Percentiles rank a stretch among this genome's conserved stretches.
Evolutionary conservation across 306 rosid genomes (phyloP).

Genomic region (Mimosa pudica): DNA sequence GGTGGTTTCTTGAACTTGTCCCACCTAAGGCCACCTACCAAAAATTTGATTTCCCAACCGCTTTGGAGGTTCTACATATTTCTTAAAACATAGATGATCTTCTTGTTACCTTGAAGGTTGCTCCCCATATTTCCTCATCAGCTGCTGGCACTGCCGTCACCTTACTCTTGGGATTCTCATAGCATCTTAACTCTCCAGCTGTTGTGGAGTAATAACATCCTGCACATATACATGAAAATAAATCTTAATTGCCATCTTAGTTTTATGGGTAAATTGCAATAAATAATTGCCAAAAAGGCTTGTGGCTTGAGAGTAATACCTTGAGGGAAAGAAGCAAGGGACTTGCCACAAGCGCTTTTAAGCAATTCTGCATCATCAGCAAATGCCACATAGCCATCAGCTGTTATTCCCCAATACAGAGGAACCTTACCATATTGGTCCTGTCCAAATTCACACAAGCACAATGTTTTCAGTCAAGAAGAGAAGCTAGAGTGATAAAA

Average conservation of each 20-base stretch:
- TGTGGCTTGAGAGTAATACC: slow-evolving; percentile 43
- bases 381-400: slow-evolving; percentile 92
- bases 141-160: slow-evolving; percentile 88
- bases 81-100: slow-evolving; percentile 20
- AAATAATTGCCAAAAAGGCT: background rate
- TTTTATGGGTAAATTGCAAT: background rate
- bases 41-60: slow-evolving; percentile 25
- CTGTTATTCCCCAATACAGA: slow-evolving; percentile 97
- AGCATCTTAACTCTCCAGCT: slow-evolving; percentile 82
- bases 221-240: slow-evolving; percentile 27
- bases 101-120: slow-evolving; percentile 82
- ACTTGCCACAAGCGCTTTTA: slow-evolving; percentile 95
- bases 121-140: slow-evolving; percentile 98
- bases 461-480: slow-evolving; percentile 22
- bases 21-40: slow-evolving; percentile 20
- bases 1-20: background rate
- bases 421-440: slow-evolving; percentile 89
- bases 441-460: slow-evolving; percentile 48
- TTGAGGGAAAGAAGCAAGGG: slow-evolving; percentile 98
- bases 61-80: slow-evolving; percentile 15
- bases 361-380: slow-evolving; percentile 89
- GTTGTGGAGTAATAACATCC: slow-evolving; percentile 93
- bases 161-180: slow-evolving; percentile 86
- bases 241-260: too few species aligned
- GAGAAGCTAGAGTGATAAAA: background rate